These are phyloP conservation scores for Gastrodia elata DNA, from an alignment of 106 monocot genomes.

Conservation along the genomic window DNA sequence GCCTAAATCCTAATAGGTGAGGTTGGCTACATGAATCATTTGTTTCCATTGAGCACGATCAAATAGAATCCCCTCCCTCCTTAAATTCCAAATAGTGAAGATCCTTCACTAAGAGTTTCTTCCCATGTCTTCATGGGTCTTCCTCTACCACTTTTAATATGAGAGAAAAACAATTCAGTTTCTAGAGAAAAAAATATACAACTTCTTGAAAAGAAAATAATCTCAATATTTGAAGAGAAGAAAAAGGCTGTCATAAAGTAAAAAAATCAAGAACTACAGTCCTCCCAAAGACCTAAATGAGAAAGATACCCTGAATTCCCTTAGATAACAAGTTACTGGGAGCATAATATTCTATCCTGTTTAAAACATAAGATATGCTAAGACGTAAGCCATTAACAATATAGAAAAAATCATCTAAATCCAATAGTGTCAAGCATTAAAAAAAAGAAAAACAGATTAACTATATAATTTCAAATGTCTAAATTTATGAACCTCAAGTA, in stretches of 20 bases:
- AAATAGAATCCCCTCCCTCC: no score
- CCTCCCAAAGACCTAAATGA: background rate
- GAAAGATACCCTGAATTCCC: background rate
- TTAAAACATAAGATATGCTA: background rate
- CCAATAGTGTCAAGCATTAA: background rate
- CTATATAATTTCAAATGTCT: background rate
- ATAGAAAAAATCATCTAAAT: background rate
- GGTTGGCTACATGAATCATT: no score
- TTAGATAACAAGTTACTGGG: background rate
- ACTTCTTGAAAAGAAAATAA: background rate
- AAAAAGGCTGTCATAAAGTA: background rate
- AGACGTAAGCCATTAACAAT: background rate
- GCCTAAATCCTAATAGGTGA: no score
- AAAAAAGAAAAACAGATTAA: background rate
- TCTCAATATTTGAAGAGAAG: background rate
- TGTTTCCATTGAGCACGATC: no score
- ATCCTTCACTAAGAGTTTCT: no score
- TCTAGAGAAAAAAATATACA: no score
- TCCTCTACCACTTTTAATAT: no score
- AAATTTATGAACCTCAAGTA: background rate
- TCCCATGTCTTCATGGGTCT: no score
- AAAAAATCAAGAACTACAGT: background rate
- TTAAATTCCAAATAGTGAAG: no score
- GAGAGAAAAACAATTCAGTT: no score
- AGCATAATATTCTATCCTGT: background rate